Evolutionary conservation across 2,329 filamentous ascomycete species (phyloP), one percentile per base, ranked within the genome.

Genomic region (Cladorrhinum sp.): DNA sequence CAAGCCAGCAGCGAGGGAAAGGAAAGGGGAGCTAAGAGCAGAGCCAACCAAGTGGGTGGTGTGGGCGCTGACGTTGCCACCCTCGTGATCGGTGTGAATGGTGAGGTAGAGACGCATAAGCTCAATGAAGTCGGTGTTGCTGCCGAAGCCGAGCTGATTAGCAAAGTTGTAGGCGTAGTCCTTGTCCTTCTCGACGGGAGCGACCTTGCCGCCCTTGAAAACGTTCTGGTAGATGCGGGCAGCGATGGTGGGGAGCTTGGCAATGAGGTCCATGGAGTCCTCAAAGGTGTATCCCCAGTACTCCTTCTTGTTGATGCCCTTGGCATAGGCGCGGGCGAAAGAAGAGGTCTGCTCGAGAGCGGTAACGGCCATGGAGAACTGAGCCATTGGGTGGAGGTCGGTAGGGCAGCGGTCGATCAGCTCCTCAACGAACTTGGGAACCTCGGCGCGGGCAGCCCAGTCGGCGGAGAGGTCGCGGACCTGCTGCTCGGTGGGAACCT

Each of bases 271-370:
- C 93, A 99, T 98, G 65, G 93, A 95, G 82, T 99, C 95, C 87
- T 99, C 95, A 74, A 96, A 99, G 71, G 93, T 97, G 86, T 98
- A 93, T 79, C 89, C 87, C 95, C 95, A 99, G 91, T 99, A 99
- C 72, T 98, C 92, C 80, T 93, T 91, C 91, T 99, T 99, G 88
- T 93, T 95, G 75, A 99, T 91, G 75, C 95, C 95, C 87, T 96
- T 96, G 74, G 93, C 93, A 77, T 99, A 99, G 73, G 95, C 95
- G 86, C 97, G 96, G 78, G 95, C 89, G 81, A 99, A 99, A 68
- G 91, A 87, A 66, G 95, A 98, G 78, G 96, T 93, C 81, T 96
- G 93, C 88, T 99, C 95, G 74, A 99, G 93, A 74, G 95, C 95
- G 71, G 90, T 96, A 73, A 99, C 92, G 73, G 95, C 95, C 73